These are phyloP conservation scores for Pseudogymnoascus pannorum DNA, from an alignment of 2,329 filamentous ascomycete species.

Conservation along the genomic window DNA sequence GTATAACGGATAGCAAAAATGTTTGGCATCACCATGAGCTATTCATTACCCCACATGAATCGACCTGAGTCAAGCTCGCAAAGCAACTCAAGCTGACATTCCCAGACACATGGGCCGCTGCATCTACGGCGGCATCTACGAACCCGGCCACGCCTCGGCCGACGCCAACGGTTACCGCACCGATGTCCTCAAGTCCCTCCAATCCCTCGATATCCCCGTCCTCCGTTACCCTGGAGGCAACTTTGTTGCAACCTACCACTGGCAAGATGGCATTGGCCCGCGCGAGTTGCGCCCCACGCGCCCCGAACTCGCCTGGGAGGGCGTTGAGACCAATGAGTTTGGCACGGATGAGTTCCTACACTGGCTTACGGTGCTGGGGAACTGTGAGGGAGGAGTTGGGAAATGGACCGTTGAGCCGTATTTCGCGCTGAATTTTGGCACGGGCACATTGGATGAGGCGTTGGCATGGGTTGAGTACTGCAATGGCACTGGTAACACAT, in stretches of 20 bases:
- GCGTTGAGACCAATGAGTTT: constrained; percentile 69
- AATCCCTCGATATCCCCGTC: constrained; percentile 68
- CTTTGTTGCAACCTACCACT: constrained; percentile 79
- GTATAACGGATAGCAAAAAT: background rate
- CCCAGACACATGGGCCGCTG: constrained; percentile 78
- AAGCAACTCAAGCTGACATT: constrained; percentile 24
- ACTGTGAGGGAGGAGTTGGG: constrained; percentile 45
- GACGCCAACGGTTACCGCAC: constrained; percentile 70
- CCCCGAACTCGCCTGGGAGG: constrained; percentile 71
- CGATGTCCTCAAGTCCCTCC: constrained; percentile 67
- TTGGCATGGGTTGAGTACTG: constrained; percentile 82
- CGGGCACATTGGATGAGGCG: constrained; percentile 50
- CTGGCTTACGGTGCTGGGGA: constrained; percentile 63
- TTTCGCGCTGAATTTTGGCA: constrained; percentile 74
- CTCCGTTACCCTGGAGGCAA: constrained; percentile 79
- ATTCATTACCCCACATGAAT: background rate
- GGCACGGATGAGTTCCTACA: constrained; percentile 82
- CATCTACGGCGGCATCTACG: constrained; percentile 82
- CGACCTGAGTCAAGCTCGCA: background rate
- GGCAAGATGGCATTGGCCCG: constrained; percentile 74
- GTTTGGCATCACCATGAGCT: background rate
- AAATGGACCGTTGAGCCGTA: constrained; percentile 66
- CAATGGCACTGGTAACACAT: constrained; percentile 67
- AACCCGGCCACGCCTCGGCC: constrained; percentile 65
- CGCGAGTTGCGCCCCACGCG: constrained; percentile 56